A percentile compares a stretch with the other conserved stretches of the same genome.
phyloP scores from a whole-genome alignment of 805 yeast species.

The Monosporozyma servazzii region DNA sequence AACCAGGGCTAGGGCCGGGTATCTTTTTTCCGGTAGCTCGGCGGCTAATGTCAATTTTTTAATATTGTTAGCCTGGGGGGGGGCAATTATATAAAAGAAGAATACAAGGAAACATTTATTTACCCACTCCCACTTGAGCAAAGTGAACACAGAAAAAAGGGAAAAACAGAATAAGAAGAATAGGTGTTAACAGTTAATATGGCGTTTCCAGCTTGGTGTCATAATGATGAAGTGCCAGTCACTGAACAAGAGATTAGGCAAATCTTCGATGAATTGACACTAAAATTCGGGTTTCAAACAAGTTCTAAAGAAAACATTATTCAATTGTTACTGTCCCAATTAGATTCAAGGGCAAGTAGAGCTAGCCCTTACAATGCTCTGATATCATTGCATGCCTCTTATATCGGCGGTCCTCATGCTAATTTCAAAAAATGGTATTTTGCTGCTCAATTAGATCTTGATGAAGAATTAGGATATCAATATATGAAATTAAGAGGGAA shows the following conservation, averaged over 20 bases:
- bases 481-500: constrained; percentile 46
- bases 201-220: constrained; percentile 31
- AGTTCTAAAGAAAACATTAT: constrained; percentile 71
- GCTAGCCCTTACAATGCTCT: constrained; percentile 64
- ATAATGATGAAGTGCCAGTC: constrained; percentile 56
- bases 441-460: constrained; percentile 72
- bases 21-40: no score
- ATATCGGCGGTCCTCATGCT: constrained; percentile 83
- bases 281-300: constrained; percentile 73
- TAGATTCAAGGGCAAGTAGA: constrained; percentile 83
- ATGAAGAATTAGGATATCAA: constrained; percentile 53
- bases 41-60: no score
- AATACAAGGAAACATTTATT: no score
- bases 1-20: background rate
- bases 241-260: constrained; percentile 52
- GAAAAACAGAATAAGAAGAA: background rate
- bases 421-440: constrained; percentile 90
- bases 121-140: no score
- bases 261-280: constrained; percentile 50
- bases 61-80: no score
- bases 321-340: constrained; percentile 68
- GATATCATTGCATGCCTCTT: constrained; percentile 73
- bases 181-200: constrained; percentile 12
- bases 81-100: no score
- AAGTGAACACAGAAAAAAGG: background rate